A percentile compares a stretch with the other conserved stretches of the same genome.
These are phyloP conservation scores for Hygrophorus pudorinus DNA, from an alignment of 768 basidiomycete species.

Conservation along the genomic window DNA sequence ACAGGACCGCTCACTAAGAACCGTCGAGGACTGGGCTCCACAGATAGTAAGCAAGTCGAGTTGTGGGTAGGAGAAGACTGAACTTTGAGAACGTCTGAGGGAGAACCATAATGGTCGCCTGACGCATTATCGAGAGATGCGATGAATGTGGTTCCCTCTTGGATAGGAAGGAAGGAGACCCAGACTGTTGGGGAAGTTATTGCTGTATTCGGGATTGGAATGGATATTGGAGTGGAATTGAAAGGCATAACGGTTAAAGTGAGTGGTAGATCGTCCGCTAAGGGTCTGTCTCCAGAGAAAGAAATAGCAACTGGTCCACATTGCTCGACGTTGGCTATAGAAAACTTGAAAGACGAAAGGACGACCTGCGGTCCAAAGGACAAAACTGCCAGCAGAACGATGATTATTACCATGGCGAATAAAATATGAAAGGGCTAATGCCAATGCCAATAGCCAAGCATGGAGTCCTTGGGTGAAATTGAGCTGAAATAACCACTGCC, in stretches of 20 bases:
- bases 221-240: constrained; percentile 36
- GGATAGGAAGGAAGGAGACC: constrained; percentile 41
- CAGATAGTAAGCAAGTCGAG: constrained; percentile 29
- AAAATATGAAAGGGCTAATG: too few relatives aligned
- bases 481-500: too few relatives aligned
- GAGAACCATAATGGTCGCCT: constrained; percentile 28
- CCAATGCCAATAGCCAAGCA: too few relatives aligned
- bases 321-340: neutral
- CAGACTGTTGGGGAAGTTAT: constrained; percentile 29
- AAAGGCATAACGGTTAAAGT: constrained; percentile 45
- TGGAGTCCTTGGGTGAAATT: too few relatives aligned
- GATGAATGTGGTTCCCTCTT: constrained; percentile 39
- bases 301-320: neutral
- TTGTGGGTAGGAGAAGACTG: constrained; percentile 27
- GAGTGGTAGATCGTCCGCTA: constrained; percentile 26
- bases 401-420: too few relatives aligned
- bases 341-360: neutral
- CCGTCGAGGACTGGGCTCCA: constrained; percentile 6
- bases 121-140: constrained; percentile 41
- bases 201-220: constrained; percentile 31
- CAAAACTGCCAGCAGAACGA: neutral
- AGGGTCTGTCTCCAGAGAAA: constrained; percentile 13
- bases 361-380: constrained; percentile 14
- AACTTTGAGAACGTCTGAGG: constrained; percentile 41
- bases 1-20: constrained; percentile 26